Evolutionary conservation across 495 filamentous ascomycete species (phyloP).

Genomic region (Xylaria intraflava): DNA sequence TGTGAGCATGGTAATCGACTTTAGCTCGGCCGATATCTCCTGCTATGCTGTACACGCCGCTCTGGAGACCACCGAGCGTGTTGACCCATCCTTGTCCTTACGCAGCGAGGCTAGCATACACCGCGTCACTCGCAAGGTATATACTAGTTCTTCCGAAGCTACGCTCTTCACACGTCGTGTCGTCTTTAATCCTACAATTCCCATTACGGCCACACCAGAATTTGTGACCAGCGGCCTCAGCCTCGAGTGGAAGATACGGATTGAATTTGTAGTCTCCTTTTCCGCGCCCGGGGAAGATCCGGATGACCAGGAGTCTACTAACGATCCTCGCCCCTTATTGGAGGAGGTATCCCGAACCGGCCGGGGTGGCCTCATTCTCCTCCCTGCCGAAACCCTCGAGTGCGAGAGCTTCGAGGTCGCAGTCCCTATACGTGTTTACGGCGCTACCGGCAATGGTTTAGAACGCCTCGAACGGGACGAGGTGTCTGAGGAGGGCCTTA

Average conservation of each 20-base stretch:
- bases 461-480: constrained; percentile 46
- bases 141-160: constrained; percentile 70
- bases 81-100: constrained; percentile 73
- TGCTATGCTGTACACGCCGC: constrained; percentile 73
- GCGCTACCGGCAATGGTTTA: constrained; percentile 47
- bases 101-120: constrained; percentile 75
- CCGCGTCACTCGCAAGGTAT: constrained; percentile 73
- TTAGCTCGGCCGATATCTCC: constrained; percentile 62
- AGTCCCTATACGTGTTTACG: constrained; percentile 78
- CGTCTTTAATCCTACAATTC: constrained; percentile 74
- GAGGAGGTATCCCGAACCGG: constrained; percentile 67
- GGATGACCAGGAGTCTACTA: neutral
- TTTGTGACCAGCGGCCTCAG: constrained; percentile 83
- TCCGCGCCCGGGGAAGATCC: constrained; percentile 13
- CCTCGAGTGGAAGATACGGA: constrained; percentile 74
- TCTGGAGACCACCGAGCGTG: constrained; percentile 71
- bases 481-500: constrained; percentile 39
- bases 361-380: constrained; percentile 56
- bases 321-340: constrained; percentile 34
- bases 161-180: constrained; percentile 72
- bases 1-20: constrained; percentile 75
- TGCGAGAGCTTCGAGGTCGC: constrained; percentile 88
- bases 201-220: constrained; percentile 71
- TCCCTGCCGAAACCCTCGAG: constrained; percentile 64
- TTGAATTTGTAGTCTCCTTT: constrained; percentile 76